These are phyloP conservation scores for Saposhnikovia divaricata DNA, from an alignment of 129 eudicot genomes.

Conservation along the genomic window DNA sequence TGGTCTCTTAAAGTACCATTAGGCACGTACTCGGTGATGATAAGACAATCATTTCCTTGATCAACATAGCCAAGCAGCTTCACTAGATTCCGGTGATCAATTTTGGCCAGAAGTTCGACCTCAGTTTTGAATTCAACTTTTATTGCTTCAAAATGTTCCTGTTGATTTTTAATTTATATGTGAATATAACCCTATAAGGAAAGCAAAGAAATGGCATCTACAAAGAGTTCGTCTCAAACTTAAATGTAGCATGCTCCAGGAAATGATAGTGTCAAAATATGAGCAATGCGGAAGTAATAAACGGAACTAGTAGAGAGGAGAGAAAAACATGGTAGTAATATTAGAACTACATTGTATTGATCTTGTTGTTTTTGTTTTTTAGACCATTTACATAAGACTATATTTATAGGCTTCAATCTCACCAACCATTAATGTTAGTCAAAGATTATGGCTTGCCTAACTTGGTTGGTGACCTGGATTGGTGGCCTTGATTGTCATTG, in stretches of 20 bases:
- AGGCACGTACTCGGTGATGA: slow-evolving; percentile 78
- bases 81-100: slow-evolving; percentile 85
- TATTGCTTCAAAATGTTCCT: slow-evolving; percentile 66
- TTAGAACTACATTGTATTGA: too few relatives aligned
- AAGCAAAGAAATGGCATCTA: background rate
- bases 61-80: slow-evolving; percentile 88
- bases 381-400: too few relatives aligned
- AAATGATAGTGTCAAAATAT: too few relatives aligned
- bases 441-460: too few relatives aligned
- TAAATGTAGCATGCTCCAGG: background rate
- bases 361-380: too few relatives aligned
- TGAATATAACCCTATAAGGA: background rate
- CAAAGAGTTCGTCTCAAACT: background rate
- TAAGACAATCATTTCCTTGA: slow-evolving; percentile 78
- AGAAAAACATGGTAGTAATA: too few relatives aligned
- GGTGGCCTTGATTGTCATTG: too few relatives aligned
- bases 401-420: too few relatives aligned
- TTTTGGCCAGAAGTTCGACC: slow-evolving; percentile 82
- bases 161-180: slow-evolving; percentile 12
- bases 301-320: too few relatives aligned
- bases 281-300: too few relatives aligned
- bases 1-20: slow-evolving; percentile 96
- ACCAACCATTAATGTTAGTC: too few relatives aligned
- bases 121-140: slow-evolving; percentile 71
- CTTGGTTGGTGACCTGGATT: too few relatives aligned